Base-by-base conservation (phyloP, 257 asterid species). In the Solanum tarijense region DNA sequence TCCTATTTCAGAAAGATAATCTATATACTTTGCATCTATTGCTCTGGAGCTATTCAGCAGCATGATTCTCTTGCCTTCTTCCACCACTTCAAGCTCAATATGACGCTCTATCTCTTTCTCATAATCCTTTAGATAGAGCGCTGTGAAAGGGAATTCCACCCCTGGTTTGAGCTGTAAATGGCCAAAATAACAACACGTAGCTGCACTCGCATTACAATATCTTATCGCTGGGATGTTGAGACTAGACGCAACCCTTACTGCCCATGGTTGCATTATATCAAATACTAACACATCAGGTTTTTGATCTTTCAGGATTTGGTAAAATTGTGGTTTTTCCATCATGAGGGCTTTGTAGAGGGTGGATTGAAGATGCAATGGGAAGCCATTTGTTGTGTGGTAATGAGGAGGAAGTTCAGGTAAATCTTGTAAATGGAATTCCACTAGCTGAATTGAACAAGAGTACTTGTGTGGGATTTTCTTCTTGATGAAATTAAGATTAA, bases 211-310 rank as follows among this genome's bases (percentile, higher is more conserved):
- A 35, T 2, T 5, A 14, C 87, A 4, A 90, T 85, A 0, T 20
- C 58, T n/a, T 12, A 88, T 89, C 0, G 91, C 87, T 0, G 93
- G 93, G 27, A 93, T 88, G 4, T 82, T 48, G 25, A 62, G 87
- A 35, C 83, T 29, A 88, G 5, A 90, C 0, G 27, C 85, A 27
- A 27, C 85, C 36, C 14, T 32, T 74, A 9, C 66, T 43, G 66
- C 88, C 98, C 96, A 94, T 1, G 83, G 79, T 52, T 69, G 89
- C 3, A 89, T 1, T 5, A 91, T 32, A 60, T 94, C 95, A 36
- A 92, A 87, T 1, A 93, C 75, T 1, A 94, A 68, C 73, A 93
- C 25, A 34, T 94, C 89, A 2, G 97, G 97, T 36, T 86, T 86
- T 10, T 89, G 82, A n/a, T 87, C 23, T 16, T 83, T 12, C 3